Conservation (phyloP, 2,329 filamentous ascomycete species). For the Cercospora zeina region DNA sequence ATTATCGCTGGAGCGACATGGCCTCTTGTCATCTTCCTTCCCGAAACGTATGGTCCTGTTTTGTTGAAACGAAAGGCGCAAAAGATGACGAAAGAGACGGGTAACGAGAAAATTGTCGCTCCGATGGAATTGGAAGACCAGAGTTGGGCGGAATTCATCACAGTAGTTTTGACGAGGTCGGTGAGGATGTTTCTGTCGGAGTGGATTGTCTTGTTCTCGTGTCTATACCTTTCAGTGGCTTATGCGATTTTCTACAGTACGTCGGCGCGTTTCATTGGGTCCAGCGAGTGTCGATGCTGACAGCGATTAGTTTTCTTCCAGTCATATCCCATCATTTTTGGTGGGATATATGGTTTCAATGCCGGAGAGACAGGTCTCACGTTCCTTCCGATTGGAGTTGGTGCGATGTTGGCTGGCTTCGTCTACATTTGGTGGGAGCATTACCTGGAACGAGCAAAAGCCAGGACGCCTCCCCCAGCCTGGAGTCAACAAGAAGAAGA, state of each 20-base stretch:
- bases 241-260: conserved; percentile 65
- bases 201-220: conserved; percentile 70
- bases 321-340: conserved; percentile 69
- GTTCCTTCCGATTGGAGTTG: conserved; percentile 68
- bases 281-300: conserved; percentile 2
- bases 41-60: conserved; percentile 51
- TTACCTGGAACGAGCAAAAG: conserved; percentile 56
- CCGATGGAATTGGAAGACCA: conserved; percentile 64
- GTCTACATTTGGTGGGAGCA: conserved; percentile 67
- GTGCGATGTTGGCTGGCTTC: conserved; percentile 59
- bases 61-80: conserved; percentile 52
- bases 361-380: conserved; percentile 65
- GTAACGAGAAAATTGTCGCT: conserved; percentile 56
- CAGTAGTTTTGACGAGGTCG: conserved; percentile 69
- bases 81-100: conserved; percentile 61
- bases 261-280: conserved; percentile 7
- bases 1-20: conserved; percentile 66
- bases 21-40: conserved; percentile 62
- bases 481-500: conserved; percentile 67
- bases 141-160: conserved; percentile 59
- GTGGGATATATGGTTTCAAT: conserved; percentile 61
- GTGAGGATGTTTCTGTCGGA: conserved; percentile 73
- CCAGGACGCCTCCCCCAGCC: conserved; percentile 42
- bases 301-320: conserved; percentile 63
- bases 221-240: conserved; percentile 64